Evolutionary conservation across 2,329 filamentous ascomycete genomes (phyloP).

Genomic region (Ampelomyces quisqualis): DNA sequence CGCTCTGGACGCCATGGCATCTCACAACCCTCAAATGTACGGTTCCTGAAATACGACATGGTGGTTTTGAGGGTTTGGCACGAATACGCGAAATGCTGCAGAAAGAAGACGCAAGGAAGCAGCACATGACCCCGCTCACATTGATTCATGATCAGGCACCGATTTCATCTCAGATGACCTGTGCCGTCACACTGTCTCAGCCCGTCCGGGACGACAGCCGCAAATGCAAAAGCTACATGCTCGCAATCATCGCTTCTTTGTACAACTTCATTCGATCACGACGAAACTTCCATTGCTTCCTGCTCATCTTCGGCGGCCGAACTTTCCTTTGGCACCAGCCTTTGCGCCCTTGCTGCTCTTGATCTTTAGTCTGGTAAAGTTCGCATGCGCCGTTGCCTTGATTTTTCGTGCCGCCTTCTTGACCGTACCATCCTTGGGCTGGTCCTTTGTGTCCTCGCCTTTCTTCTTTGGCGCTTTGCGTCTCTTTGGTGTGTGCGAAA

Average conservation of each 20-base stretch:
- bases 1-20: slow-evolving; percentile 23
- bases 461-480: slow-evolving; percentile 26
- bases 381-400: slow-evolving; percentile 50
- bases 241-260: no score
- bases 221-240: slow-evolving; percentile 14
- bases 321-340: slow-evolving; percentile 42
- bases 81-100: neutral
- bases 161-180: slow-evolving; percentile 28
- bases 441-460: slow-evolving; percentile 8
- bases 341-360: slow-evolving; percentile 51
- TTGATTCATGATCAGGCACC: slow-evolving; percentile 13
- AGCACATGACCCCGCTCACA: slow-evolving; percentile 3
- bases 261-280: no score
- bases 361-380: slow-evolving; percentile 53
- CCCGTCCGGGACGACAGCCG: slow-evolving; percentile 9
- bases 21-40: slow-evolving; percentile 39
- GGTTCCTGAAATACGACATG: slow-evolving; percentile 40
- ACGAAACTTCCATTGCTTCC: neutral
- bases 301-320: slow-evolving; percentile 37
- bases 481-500: slow-evolving; percentile 37
- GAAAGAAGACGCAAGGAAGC: neutral
- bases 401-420: slow-evolving; percentile 48
- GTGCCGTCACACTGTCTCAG: slow-evolving; percentile 35
- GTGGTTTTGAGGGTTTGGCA: neutral
- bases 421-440: slow-evolving; percentile 29